Evolutionary conservation across 2,329 filamentous ascomycete genomes (phyloP), one percentile per base, ranked within the genome.

Genomic region (Sarocladium brachiariae): DNA sequence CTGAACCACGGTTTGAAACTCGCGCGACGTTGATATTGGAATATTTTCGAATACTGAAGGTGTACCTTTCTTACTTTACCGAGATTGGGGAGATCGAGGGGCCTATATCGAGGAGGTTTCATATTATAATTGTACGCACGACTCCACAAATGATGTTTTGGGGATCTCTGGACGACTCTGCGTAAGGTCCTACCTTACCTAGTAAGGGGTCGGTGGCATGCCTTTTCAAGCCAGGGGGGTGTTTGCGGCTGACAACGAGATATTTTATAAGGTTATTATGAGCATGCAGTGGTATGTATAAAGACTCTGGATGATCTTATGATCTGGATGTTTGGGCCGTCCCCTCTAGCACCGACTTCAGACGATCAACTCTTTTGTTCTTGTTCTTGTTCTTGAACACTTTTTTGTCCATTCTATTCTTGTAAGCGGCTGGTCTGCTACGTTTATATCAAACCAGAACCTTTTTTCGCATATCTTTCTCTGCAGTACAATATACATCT

Each of bases 1-100:
- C 27, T 43, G 39, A 43, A 43, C 39, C 39, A 43, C 39, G 39
- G 39, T 25, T 27, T 43, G 39, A 43, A 43, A 43, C 39, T 43
- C 39, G 23, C 39, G 23, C n/a, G n/a, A n/a, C n/a, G n/a, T n/a
- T n/a, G n/a, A n/a, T n/a, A n/a, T n/a, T n/a, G n/a, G n/a, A n/a
- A n/a, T n/a, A n/a, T n/a, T n/a, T n/a, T n/a, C n/a, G n/a, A n/a
- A n/a, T n/a, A n/a, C 39, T 43, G 27, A 30, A 30, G 27, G n/a
- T n/a, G n/a, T n/a, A n/a, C n/a, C n/a, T n/a, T n/a, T n/a, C n/a
- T n/a, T n/a, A n/a, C n/a, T n/a, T n/a, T n/a, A n/a, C n/a, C n/a
- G n/a, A n/a, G n/a, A n/a, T n/a, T n/a, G n/a, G n/a, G n/a, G n/a
- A n/a, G n/a, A n/a, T n/a, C n/a, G n/a, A n/a, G n/a, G n/a, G n/a